A percentile compares a stretch with the other conserved stretches of the same genome.
Conservation (phyloP, 2,329 filamentous ascomycete genomes). For the Arachnomyces sp. region DNA sequence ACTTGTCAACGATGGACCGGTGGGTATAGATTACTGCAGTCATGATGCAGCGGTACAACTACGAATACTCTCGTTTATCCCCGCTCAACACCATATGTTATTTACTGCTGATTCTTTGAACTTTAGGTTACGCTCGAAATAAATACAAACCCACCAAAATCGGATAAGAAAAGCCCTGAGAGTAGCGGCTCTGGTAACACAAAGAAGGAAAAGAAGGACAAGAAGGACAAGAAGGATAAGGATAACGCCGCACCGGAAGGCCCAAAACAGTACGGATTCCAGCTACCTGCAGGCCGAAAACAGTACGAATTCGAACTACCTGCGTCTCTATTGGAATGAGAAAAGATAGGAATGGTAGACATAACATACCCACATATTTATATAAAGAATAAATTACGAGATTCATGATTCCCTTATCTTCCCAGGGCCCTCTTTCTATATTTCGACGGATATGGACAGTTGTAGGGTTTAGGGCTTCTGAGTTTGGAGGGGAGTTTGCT, state of each 20-base stretch:
- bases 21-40: slow-evolving; percentile 55
- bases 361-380: background rate
- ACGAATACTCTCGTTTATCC: slow-evolving; percentile 23
- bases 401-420: background rate
- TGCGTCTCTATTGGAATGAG: slow-evolving; percentile 18
- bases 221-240: slow-evolving; percentile 7
- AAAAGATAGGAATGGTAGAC: too few relatives aligned
- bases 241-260: slow-evolving; percentile 6
- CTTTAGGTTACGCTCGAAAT: slow-evolving; percentile 40
- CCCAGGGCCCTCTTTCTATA: background rate
- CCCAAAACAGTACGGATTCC: too few relatives aligned
- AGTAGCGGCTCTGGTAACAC: background rate
- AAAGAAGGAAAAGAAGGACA: slow-evolving; percentile 7
- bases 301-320: slow-evolving; percentile 17
- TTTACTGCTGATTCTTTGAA: slow-evolving; percentile 7
- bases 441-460: background rate
- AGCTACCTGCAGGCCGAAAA: slow-evolving; percentile 7
- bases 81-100: slow-evolving; percentile 6
- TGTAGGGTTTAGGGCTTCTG: slow-evolving; percentile 10
- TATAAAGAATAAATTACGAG: slow-evolving; percentile 5
- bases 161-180: slow-evolving; percentile 17
- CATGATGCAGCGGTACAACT: slow-evolving; percentile 49
- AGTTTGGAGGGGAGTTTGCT: slow-evolving; percentile 12
- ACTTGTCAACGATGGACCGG: slow-evolving; percentile 75
- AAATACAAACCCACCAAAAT: slow-evolving; percentile 38